Base-by-base conservation (phyloP, 1,139 yeast species). In the Sugiyamaella paludigena region DNA sequence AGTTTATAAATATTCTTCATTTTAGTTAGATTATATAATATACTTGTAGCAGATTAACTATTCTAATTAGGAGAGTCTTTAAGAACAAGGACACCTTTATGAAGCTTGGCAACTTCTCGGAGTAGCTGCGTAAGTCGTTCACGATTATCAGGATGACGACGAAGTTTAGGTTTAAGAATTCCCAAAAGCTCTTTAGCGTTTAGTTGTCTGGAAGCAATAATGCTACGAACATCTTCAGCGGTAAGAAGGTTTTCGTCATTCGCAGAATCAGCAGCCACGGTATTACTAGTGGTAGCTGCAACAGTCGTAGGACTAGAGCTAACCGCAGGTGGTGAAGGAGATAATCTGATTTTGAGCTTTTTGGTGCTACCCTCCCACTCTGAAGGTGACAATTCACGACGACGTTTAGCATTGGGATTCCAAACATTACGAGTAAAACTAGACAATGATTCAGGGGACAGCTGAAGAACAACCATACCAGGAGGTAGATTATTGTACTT, bases 351-450 rank as follows among this genome's bases (percentile, higher is more conserved):
- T 58, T 74, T 77, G 47, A 71, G 60, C 55, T 74, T 77, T 65
- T 79, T 80, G 34, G 62, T 58, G 3, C 40, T 51, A 28, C 47
- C 56, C 26, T 52, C 58, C 3, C 49, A 59, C 9, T 56, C 52
- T 8, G 46, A 54, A 11, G 43, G 53, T 36, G 31, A 57, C 56
- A 41, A 59, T 51, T 55, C 79, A 65, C 62, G 71, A 77, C 58
- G 78, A 8, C 69, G 59, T 58, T 64, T 75, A 2, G 79, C 80
- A 45, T 71, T 71, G 28, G 96, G 92, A 63, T 84, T 83, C 96
- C 97, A 89, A 43, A 82, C 86, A 15, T 95, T 95, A 26, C 68
- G 71, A 4, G 94, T 94, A 68, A 88, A 88, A 40, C 78, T 78
- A n/a, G 70, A 66, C 51, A 89, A 73, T 31, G 84, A 75, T 36